Conservation (phyloP, 345 rosid species). For the Citrus inodora region DNA sequence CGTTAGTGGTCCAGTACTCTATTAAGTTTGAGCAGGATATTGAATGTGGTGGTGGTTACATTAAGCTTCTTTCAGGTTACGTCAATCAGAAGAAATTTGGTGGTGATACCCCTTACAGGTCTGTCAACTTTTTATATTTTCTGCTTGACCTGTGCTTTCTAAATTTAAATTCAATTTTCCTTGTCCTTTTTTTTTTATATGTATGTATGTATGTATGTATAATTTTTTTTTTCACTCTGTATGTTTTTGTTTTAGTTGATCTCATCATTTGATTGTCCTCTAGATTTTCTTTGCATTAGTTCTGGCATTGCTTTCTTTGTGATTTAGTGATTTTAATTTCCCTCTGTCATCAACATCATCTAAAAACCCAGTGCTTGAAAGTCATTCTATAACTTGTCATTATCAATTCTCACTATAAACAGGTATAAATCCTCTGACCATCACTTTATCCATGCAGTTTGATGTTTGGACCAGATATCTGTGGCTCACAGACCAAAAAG, state of each 20-base stretch:
- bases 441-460: constrained; percentile 46
- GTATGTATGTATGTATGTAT: too few species aligned
- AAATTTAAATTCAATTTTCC: neutral
- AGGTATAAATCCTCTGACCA: neutral
- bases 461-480: constrained; percentile 98
- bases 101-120: constrained; percentile 99
- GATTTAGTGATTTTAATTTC: neutral
- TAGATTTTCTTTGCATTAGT: neutral
- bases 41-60: constrained; percentile 96
- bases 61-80: constrained; percentile 89
- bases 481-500: constrained; percentile 89
- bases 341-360: neutral
- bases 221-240: too few species aligned
- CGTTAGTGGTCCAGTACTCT: constrained; percentile 85
- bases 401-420: neutral
- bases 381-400: neutral
- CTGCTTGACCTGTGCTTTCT: neutral
- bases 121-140: neutral
- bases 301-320: neutral
- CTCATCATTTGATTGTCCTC: neutral
- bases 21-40: constrained; percentile 86
- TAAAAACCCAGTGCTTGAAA: neutral
- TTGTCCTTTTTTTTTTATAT: too few species aligned
- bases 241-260: neutral
- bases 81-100: constrained; percentile 98